Evolutionary conservation across 2,329 filamentous ascomycete genomes (phyloP).

Genomic region (Sarocladium kiliense): DNA sequence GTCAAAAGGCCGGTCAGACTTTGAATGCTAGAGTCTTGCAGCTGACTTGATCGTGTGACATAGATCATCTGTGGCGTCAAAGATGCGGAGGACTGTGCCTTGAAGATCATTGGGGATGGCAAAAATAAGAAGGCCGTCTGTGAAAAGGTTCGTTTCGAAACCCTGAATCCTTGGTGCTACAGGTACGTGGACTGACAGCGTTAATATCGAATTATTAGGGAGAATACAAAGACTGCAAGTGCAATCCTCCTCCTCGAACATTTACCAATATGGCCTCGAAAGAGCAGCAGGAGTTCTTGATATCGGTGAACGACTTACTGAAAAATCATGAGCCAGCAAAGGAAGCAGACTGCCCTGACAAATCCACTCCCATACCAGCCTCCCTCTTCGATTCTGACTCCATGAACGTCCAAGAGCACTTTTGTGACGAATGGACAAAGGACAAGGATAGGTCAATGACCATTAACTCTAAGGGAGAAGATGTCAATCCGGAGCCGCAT

Average conservation of each 20-base stretch:
- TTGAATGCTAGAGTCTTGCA: too few relatives aligned
- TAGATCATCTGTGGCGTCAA: not conserved
- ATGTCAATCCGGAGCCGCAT: not conserved
- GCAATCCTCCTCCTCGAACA: not conserved
- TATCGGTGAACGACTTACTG: not conserved
- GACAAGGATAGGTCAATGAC: not conserved
- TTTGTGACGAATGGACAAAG: not conserved
- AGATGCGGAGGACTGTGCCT: not conserved
- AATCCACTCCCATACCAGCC: not conserved
- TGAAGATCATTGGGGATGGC: not conserved
- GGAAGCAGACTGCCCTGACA: not conserved
- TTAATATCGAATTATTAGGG: not conserved
- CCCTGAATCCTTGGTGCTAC: too few relatives aligned
- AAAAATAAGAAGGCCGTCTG: not conserved
- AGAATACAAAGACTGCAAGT: slow-evolving; percentile 2
- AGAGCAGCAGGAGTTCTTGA: not conserved
- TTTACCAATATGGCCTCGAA: not conserved
- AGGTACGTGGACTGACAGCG: not conserved
- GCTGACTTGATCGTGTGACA: too few relatives aligned
- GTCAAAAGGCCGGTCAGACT: too few relatives aligned
- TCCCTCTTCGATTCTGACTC: not conserved
- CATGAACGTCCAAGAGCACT: not conserved
- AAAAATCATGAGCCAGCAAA: not conserved
- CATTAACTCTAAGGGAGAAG: not conserved
- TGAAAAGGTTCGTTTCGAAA: not conserved